phyloP scores from a whole-genome alignment of 495 filamentous ascomycete species.

The Staphylotrichum longicolle region DNA sequence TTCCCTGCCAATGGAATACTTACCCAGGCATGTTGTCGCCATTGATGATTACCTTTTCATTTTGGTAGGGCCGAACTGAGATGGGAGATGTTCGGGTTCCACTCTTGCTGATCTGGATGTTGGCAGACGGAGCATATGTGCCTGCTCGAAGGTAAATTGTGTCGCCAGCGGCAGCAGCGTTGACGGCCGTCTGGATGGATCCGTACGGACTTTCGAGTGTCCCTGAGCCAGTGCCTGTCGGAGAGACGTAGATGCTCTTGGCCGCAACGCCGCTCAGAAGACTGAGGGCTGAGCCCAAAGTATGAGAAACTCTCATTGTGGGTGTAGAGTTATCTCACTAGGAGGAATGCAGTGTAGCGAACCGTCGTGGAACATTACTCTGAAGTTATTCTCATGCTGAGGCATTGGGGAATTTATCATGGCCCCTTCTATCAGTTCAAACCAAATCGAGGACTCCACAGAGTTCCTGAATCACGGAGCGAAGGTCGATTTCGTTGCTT shows the following conservation, averaged over 20 bases:
- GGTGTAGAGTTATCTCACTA: background rate
- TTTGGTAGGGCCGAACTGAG: conserved; percentile 10
- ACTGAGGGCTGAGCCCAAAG: background rate
- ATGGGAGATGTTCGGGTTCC: conserved; percentile 3
- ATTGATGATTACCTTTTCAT: conserved; percentile 8
- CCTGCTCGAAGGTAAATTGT: conserved; percentile 9
- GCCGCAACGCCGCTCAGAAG: conserved; percentile 1
- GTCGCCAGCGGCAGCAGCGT: conserved; percentile 12
- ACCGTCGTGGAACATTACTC: background rate
- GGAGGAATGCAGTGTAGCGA: background rate
- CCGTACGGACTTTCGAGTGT: conserved; percentile 7
- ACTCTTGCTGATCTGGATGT: conserved; percentile 6
- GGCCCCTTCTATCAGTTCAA: background rate
- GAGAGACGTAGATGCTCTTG: conserved; percentile 10
- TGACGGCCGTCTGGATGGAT: conserved; percentile 9
- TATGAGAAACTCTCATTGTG: conserved; percentile 4
- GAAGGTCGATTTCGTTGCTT: background rate
- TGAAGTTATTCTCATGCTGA: background rate
- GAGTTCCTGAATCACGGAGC: background rate
- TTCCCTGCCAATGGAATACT: background rate
- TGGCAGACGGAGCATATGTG: conserved; percentile 12
- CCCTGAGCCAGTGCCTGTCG: conserved; percentile 8
- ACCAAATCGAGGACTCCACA: background rate
- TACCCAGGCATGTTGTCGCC: conserved; percentile 12
- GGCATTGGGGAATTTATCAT: background rate